Evolutionary conservation across 129 eudicot genomes (phyloP), one percentile per base, ranked within the genome.

Genomic region (Ambrosia trifida): DNA sequence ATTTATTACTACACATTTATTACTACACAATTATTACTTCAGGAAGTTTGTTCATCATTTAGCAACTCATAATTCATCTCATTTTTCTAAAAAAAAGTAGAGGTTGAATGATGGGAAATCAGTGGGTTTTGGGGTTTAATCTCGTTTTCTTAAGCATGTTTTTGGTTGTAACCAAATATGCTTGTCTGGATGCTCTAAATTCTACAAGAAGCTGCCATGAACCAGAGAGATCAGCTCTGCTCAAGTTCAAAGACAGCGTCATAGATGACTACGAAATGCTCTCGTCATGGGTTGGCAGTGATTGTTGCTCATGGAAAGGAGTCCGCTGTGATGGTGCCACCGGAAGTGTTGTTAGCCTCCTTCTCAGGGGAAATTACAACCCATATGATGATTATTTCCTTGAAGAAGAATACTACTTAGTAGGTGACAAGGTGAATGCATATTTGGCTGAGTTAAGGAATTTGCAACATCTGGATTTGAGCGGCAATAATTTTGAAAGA

Each of bases 381-480:
- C 28, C 28, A 24, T 24, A 24, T 24, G 1, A 24, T 24, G 28
- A 20, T 57, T 2, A 24, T 24, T 0, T 0, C 28, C 28, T 1
- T 1, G 1, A 24, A 24, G 4, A 53, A 16, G 31, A 18, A 2
- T 18, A 53, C 60, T 53, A 53, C 24, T 51, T 51, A 51, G 57
- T 51, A 4, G 31, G 53, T 51, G 47, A 24, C 28, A 24, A 24
- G 28, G 28, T 24, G 28, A 24, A 24, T 24, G 28, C 28, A 24
- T 24, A 24, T 43, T 33, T 76, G 8, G 71, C 51, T 2, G 66
- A 68, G 28, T 50, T 77, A 4, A 32, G 61, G 30, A 43, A 59
- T 57, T 28, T 68, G 4, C 35, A 56, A 44, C n/a, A 57, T 41
- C 20, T 76, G 33, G 69, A 60, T 38, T 19, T 70, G 50, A 78